These are phyloP conservation scores for Zhuliangozyma parablackwelliae DNA, from an alignment of 1,139 yeast species.

Conservation along the genomic window DNA sequence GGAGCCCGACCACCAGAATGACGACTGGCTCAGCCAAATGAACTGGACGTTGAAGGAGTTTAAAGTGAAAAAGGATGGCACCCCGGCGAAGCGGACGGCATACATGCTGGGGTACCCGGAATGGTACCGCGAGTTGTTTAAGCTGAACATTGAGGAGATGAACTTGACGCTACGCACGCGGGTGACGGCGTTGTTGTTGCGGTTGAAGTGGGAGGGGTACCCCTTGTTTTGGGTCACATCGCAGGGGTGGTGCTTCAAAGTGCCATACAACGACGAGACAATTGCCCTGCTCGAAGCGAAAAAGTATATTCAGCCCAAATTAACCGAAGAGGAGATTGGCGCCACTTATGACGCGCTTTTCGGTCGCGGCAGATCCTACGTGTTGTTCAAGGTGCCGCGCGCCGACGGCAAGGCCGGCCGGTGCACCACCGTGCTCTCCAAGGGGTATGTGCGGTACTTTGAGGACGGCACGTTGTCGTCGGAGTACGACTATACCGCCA, in stretches of 20 bases:
- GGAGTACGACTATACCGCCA: conserved; percentile 65
- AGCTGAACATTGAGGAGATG: conserved; percentile 38
- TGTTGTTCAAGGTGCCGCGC: conserved; percentile 77
- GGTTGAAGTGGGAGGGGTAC: conserved; percentile 79
- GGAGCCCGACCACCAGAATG: conserved; percentile 36
- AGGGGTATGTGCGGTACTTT: conserved; percentile 64
- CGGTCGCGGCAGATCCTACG: conserved; percentile 18
- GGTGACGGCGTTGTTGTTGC: conserved; percentile 68
- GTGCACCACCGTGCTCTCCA: conserved; percentile 77
- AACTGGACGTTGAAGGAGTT: conserved; percentile 76
- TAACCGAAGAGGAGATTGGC: conserved; percentile 24
- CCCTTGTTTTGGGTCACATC: conserved; percentile 78
- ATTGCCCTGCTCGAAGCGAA: conserved; percentile 39
- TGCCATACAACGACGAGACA: conserved; percentile 32
- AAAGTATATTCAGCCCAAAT: conserved; percentile 47
- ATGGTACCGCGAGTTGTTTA: conserved; percentile 81
- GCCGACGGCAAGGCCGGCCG: conserved; percentile 77
- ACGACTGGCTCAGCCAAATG: conserved; percentile 87
- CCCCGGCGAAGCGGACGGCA: conserved; percentile 70
- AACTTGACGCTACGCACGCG: conserved; percentile 70
- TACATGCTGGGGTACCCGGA: conserved; percentile 88
- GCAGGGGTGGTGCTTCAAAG: conserved; percentile 88
- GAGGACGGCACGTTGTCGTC: conserved; percentile 74
- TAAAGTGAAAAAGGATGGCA: conserved; percentile 64
- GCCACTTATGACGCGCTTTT: conserved; percentile 17